Base-by-base conservation (phyloP, 768 basidiomycete genomes). In the Boletus coccyginus region DNA sequence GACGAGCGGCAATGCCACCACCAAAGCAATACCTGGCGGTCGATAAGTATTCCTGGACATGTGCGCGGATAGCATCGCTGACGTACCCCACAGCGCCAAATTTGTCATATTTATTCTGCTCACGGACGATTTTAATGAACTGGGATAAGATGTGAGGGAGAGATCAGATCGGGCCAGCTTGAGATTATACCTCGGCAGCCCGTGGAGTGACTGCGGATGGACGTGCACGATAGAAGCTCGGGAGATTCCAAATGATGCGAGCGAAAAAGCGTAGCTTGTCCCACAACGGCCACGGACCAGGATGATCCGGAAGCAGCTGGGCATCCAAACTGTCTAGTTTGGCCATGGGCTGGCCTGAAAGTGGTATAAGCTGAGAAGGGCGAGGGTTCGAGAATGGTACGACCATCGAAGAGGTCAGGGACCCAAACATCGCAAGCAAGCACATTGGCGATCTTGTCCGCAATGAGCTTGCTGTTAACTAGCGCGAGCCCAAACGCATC, bases 371-470 rank as follows among this genome's bases (percentile, higher is more conserved):
- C 39, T 4, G 19, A 32, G 21, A 41, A 10, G 32, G 13, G 14
- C 19, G 13, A 8, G 4, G 3, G 24, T 14, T 40, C 16, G 19
- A 40, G 5, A 35, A 46, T 17, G 52, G 36, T 62, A 72, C 45
- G 51, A 81, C 84, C 85, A 57, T 74, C 65, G 60, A 85, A 87
- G 46, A 83, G 66, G 68, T 87, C 83, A 10, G 85, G 85, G 17
- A 84, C 74, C 79, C 82, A 87, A 17, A 85, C 84, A 60, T 87
- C 85, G 58, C 84, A 82, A 17, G 73, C 69, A 31, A 86, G 62
- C 17, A 69, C 61, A 53, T 76, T 69, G 9, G 83, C 75, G 24
- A 85, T 64, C 29, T 74, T 70, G 66, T 87, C 84, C 2, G 84
- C 84, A 7, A 86, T 71, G 54, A 88, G 74, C 61, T 81, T 83